Percentiles rank a stretch among this genome's conserved stretches.
phyloP scores from a whole-genome alignment of 176 grass and related monocot species.

The Phyllostachys edulis region DNA sequence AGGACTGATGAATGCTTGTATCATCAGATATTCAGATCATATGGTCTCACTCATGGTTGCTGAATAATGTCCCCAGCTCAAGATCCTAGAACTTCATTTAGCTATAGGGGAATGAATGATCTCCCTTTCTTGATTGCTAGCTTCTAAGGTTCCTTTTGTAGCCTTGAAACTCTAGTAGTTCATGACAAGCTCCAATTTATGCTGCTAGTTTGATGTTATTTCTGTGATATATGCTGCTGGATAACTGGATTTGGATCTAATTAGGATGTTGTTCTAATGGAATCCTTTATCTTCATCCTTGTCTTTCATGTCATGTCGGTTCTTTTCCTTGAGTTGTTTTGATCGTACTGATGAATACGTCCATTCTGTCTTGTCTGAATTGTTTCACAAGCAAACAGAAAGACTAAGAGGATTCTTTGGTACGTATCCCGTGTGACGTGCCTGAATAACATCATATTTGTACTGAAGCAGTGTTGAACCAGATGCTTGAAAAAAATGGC shows the following conservation, averaged over 20 bases:
- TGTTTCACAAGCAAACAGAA: no score
- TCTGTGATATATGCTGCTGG: background rate
- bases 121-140: conserved; percentile 6
- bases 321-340: background rate
- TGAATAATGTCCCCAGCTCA: background rate
- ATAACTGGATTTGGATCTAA: background rate
- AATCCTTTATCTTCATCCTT: background rate
- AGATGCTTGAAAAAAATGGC: background rate
- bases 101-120: background rate
- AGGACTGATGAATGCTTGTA: background rate
- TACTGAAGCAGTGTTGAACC: no score
- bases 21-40: background rate
- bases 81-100: background rate
- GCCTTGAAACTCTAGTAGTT: background rate
- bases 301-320: background rate
- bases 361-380: background rate
- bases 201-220: background rate
- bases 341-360: background rate
- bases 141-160: background rate
- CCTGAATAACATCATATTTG: no score
- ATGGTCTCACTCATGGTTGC: background rate
- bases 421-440: no score
- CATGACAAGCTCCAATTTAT: background rate
- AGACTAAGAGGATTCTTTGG: no score
- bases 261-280: background rate